Evolutionary conservation across 768 basidiomycete genomes (phyloP).

Genomic region (Tulasnella sp.): DNA sequence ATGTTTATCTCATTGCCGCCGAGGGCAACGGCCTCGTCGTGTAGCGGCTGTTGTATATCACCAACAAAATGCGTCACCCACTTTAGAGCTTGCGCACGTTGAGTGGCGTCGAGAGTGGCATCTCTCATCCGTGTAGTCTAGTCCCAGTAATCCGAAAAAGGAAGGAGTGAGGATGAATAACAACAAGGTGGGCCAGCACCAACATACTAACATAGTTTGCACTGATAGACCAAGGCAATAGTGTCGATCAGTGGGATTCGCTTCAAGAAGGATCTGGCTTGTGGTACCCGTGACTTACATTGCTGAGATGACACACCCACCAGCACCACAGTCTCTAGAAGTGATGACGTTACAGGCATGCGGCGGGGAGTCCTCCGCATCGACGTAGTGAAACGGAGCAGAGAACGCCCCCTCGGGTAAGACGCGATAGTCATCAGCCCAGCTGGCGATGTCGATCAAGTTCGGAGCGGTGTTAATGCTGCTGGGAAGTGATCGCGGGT

Average conservation of each 20-base stretch:
- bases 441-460: neutral
- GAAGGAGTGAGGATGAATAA: no score
- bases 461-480: neutral
- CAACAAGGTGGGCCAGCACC: no score
- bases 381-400: neutral
- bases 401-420: neutral
- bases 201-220: no score
- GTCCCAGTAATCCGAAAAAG: no score
- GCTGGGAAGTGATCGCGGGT: neutral
- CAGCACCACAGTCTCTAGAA: neutral
- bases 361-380: constrained; percentile 1
- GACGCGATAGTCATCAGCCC: constrained; percentile 1
- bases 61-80: constrained; percentile 12
- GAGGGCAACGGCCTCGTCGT: neutral
- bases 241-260: no score
- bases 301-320: neutral
- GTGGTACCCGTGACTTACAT: no score
- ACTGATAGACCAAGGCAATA: no score
- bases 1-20: neutral
- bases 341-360: neutral
- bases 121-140: neutral
- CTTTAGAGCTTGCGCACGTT: neutral
- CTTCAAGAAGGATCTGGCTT: no score
- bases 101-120: neutral
- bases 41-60: constrained; percentile 9